Evolutionary conservation across 148 eudicot genomes (phyloP), one percentile per base, ranked within the genome.

Genomic region (Chenopodium suecicum): DNA sequence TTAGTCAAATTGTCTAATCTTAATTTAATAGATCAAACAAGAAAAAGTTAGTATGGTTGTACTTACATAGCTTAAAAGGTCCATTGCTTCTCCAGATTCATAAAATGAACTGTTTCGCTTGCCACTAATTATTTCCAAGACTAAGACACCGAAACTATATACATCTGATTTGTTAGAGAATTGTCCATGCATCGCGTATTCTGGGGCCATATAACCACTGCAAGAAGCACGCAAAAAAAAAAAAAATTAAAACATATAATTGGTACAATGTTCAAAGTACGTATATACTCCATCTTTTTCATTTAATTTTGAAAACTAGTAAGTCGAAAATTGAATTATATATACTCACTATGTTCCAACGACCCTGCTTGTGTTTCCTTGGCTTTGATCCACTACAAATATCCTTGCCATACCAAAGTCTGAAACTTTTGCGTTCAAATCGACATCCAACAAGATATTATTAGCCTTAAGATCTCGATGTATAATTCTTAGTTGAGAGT

Each of bases 171-270:
- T 88, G 17, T 70, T 56, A 4, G 90, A 88, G 70, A 86, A 84
- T 12, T 75, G 76, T 9, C 90, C 89, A 0, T 82, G 76, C 77
- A 80, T 63, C 75, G 77, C 78, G 34, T 88, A 88, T 71, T 88
- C 90, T 0, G 90, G 90, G 29, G 90, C 48, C 86, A 88, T 88
- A 65, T 88, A 88, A 4, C 90, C 90, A 37, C 90, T 88, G 46
- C 77, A 74, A 56, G 62, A 14, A 19, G 17, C 7, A 56, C 4
- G 12, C 12, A 48, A 23, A 23, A 23, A 23, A 23, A 23, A 50
- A 50, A 50, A 9, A 50, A 50, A 2, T 50, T 10, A 50, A 50
- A 50, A 50, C 54, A 2, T 50, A 2, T 13, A 50, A 50, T 50
- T 13, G 11, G 12, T 50, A 50, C 3, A 47, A 1, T 8, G 10